These are phyloP conservation scores for Calonectria pteridis DNA, from an alignment of 2,329 filamentous ascomycete genomes.

Conservation along the genomic window DNA sequence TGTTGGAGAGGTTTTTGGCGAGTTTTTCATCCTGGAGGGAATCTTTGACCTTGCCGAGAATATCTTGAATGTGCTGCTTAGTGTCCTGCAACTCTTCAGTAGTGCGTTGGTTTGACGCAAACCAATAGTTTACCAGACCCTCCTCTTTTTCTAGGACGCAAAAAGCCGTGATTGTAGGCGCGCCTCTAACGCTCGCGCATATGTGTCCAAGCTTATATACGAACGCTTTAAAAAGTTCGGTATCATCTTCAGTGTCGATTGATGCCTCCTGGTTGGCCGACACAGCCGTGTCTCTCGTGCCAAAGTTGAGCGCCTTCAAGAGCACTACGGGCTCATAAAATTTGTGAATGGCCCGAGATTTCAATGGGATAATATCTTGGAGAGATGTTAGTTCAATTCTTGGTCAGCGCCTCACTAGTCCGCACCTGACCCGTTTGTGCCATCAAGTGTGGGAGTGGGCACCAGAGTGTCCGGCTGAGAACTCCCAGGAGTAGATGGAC, in stretches of 20 bases:
- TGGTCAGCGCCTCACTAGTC: too few relatives aligned
- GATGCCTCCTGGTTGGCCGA: background rate
- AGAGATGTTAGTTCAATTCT: background rate
- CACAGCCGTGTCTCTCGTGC: background rate
- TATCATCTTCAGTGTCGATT: conserved; percentile 12
- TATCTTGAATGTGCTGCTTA: conserved; percentile 2
- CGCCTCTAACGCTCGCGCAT: conserved; percentile 25
- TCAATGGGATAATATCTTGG: background rate
- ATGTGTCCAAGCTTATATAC: conserved; percentile 33
- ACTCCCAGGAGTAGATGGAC: background rate
- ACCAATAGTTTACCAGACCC: conserved; percentile 34
- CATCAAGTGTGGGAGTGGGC: background rate
- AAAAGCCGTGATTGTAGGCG: conserved; percentile 38
- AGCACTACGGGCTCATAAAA: conserved; percentile 31
- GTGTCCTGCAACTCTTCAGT: conserved; percentile 15
- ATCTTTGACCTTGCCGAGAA: background rate
- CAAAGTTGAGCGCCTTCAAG: conserved; percentile 18
- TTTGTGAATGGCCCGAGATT: background rate
- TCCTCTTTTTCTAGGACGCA: conserved; percentile 37
- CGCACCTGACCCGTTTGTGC: background rate
- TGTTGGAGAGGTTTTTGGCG: background rate
- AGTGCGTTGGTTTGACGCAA: conserved; percentile 42
- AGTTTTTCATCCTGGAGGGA: background rate
- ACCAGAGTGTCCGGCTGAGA: background rate
- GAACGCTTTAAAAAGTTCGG: conserved; percentile 25